Evolutionary conservation across 164 flowering plant genomes (phyloP), one percentile per base, ranked within the genome.

Genomic region (Taxillus chinensis): DNA sequence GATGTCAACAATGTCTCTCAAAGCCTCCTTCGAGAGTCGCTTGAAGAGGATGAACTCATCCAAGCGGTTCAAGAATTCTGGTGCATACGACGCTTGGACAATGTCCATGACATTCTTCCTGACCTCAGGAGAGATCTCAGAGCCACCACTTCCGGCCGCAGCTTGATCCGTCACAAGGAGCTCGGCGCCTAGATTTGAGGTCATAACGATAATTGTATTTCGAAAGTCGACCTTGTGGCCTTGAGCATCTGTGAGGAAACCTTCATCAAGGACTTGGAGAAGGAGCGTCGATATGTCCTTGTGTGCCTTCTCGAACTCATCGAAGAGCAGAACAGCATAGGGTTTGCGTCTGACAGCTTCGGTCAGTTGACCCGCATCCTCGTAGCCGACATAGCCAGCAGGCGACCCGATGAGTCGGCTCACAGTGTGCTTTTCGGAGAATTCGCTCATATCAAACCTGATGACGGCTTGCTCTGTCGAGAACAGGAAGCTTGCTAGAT

Each of bases 381-480:
- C 62, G 65, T 77, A 65, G 8, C 77, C 77, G 14, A 66, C 65
- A 45, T 77, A 77, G 52, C 80, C 80, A 46, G 80, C 75, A 39
- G 80, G 80, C 15, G 80, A 63, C 3, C 77, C 80, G 43, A 68
- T 66, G 39, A 74, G 64, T 45, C 48, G 62, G 2, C 70, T 54
- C 4, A 62, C 74, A 0, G 56, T 39, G 48, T 68, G 64, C 38
- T 16, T 48, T 48, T 70, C 77, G 67, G 60, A 62, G 66, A 16
- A 74, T 27, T 80, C 79, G 61, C 79, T 73, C 81, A 80, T 80
- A 57, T 80, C 83, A 1, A 79, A 64, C n/a, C 80, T 41, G 2
- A 80, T 58, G 77, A 74, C 68, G 57, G 73, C 67, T 53, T 74
- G 73, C 15, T 62, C 58, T 2, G 79, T 69, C 8, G 76, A 76